These are phyloP conservation scores for Terfezia claveryi DNA, from an alignment of 495 filamentous ascomycete genomes.

Conservation along the genomic window DNA sequence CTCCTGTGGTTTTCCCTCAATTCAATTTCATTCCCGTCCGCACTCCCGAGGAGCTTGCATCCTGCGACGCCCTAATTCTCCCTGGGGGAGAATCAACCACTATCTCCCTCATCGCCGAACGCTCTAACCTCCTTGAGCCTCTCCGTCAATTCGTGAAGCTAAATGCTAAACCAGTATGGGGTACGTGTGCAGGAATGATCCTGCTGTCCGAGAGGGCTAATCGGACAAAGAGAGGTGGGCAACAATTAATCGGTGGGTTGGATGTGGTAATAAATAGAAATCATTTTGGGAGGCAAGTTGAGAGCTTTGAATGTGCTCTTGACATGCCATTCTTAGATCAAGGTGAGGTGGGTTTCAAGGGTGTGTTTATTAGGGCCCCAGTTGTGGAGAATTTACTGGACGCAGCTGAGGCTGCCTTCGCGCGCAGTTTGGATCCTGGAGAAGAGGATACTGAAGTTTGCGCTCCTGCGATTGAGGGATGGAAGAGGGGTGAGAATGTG, in stretches of 20 bases:
- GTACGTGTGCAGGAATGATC: constrained; percentile 88
- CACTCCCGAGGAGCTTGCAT: constrained; percentile 42
- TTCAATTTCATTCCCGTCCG: constrained; percentile 59
- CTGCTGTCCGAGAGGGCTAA: constrained; percentile 75
- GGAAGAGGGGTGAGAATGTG: constrained; percentile 23
- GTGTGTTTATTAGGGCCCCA: constrained; percentile 84
- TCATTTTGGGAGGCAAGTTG: constrained; percentile 80
- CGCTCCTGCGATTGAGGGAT: constrained; percentile 4
- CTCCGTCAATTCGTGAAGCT: constrained; percentile 80
- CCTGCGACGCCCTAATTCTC: constrained; percentile 66
- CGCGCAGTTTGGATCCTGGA: constrained; percentile 19
- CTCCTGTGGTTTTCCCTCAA: constrained; percentile 17
- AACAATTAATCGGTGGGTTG: constrained; percentile 81
- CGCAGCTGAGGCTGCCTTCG: constrained; percentile 19
- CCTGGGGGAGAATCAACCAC: constrained; percentile 91
- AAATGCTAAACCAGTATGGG: constrained; percentile 73
- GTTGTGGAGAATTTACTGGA: constrained; percentile 69
- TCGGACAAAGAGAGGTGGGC: constrained; percentile 69
- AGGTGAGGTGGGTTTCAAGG: constrained; percentile 36
- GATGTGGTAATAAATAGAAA: constrained; percentile 87
- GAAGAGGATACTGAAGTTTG: constrained; percentile 1
- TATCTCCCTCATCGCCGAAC: constrained; percentile 67
- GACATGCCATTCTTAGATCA: constrained; percentile 45
- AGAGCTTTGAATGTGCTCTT: constrained; percentile 59
- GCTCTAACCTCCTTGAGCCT: constrained; percentile 61